Conservation (phyloP, 345 rosid species). For the Cardamine chenopodiifolia region DNA sequence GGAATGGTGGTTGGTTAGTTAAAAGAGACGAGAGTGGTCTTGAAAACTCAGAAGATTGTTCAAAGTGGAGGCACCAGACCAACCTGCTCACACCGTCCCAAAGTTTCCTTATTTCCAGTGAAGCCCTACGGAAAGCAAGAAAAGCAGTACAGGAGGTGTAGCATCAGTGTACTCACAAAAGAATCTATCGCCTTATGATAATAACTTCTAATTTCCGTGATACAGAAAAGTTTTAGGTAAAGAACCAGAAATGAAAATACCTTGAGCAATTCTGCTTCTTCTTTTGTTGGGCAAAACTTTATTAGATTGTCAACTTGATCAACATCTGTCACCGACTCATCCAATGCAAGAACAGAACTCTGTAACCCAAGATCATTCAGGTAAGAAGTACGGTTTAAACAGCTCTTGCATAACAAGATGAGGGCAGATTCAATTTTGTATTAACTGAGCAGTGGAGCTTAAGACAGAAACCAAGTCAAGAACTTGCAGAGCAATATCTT, state of each 20-base stretch:
- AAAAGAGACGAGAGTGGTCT: background rate
- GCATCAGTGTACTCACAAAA: slow-evolving; percentile 23
- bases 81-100: slow-evolving; percentile 89
- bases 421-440: background rate
- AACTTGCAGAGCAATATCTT: slow-evolving; percentile 14
- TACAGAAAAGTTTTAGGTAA: background rate
- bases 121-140: slow-evolving; percentile 54
- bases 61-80: slow-evolving; percentile 28
- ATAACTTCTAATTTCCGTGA: background rate
- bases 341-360: slow-evolving; percentile 77
- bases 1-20: background rate
- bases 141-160: slow-evolving; percentile 27
- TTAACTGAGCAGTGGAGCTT: background rate
- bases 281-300: slow-evolving; percentile 87
- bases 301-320: slow-evolving; percentile 86
- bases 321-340: slow-evolving; percentile 69
- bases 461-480: slow-evolving; percentile 5
- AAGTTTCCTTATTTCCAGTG: slow-evolving; percentile 60
- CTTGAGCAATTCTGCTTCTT: slow-evolving; percentile 75
- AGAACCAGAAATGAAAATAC: slow-evolving; percentile 44
- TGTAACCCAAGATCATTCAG: slow-evolving; percentile 45
- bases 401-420: slow-evolving; percentile 29
- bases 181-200: slow-evolving; percentile 2
- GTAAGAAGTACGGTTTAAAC: slow-evolving; percentile 22
- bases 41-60: slow-evolving; percentile 10